Conservation (phyloP, 768 basidiomycete species). For the Suillus discolor region DNA sequence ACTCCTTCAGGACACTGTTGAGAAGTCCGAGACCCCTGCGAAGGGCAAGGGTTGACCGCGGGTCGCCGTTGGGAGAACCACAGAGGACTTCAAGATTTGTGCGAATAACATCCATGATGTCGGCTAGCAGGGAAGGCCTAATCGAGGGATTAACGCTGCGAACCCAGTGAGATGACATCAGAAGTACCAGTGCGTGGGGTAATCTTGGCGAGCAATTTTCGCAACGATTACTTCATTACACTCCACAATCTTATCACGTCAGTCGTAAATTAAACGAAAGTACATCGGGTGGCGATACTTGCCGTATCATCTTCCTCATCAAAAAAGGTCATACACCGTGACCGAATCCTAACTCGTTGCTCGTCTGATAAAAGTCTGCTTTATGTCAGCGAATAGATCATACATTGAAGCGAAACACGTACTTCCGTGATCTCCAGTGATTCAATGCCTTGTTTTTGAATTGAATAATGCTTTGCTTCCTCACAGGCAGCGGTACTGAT, state of each 20-base stretch:
- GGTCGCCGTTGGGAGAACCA: conserved; percentile 41
- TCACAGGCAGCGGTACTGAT: conserved; percentile 61
- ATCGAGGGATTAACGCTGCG: conserved; percentile 9
- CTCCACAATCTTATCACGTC: conserved; percentile 62
- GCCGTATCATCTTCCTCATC: conserved; percentile 79
- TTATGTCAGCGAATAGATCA: conserved; percentile 16
- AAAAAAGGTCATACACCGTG: conserved; percentile 64
- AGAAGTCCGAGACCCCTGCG: conserved; percentile 65
- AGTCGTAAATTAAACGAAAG: conserved; percentile 9
- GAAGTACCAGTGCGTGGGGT: conserved; percentile 68
- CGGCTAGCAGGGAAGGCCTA: conserved; percentile 30
- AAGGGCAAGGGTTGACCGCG: conserved; percentile 49
- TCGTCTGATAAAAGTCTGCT: conserved; percentile 69
- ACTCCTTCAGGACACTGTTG: conserved; percentile 69
- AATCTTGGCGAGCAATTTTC: conserved; percentile 80
- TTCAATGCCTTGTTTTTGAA: conserved; percentile 79
- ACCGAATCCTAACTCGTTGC: conserved; percentile 65
- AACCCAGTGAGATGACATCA: background rate
- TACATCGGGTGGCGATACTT: conserved; percentile 18
- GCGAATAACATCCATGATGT: conserved; percentile 59
- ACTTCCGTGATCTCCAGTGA: conserved; percentile 85
- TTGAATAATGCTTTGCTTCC: conserved; percentile 84
- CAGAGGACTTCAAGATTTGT: conserved; percentile 53
- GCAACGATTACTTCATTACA: conserved; percentile 75
- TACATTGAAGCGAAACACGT: conserved; percentile 20